Conservation (phyloP, 1,284 basidiomycete genomes). For the Rhodotorula sp. region DNA sequence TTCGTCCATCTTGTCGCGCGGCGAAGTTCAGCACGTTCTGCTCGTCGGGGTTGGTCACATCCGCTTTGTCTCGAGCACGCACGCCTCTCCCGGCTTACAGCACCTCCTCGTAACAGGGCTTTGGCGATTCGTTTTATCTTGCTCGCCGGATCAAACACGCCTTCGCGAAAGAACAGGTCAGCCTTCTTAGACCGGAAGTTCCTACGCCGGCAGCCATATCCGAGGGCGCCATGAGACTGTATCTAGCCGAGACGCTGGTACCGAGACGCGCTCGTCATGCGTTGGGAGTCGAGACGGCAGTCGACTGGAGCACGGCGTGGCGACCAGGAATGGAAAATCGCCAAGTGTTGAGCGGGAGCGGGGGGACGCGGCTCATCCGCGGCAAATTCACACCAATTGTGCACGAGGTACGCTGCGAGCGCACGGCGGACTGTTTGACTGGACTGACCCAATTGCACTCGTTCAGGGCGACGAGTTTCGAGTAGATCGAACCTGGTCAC, state of each 20-base stretch:
- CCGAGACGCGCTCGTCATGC: not conserved
- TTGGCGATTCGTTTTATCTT: constrained; percentile 25
- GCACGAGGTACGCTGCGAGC: not conserved
- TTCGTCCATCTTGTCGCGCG: constrained; percentile 12
- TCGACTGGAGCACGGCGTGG: constrained; percentile 15
- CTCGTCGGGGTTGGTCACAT: constrained; percentile 14
- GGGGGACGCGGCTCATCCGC: constrained; percentile 6
- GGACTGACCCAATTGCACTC: not conserved
- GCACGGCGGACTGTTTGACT: no score
- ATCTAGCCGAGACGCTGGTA: constrained; percentile 8
- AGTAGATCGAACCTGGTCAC: not conserved
- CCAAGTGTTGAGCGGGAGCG: not conserved
- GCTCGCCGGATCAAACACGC: not conserved
- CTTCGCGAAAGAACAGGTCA: not conserved
- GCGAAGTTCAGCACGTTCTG: constrained; percentile 13
- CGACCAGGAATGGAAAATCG: not conserved
- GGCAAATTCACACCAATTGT: constrained; percentile 15
- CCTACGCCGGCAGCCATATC: constrained; percentile 19
- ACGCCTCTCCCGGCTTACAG: rapidly evolving
- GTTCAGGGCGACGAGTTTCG: not conserved
- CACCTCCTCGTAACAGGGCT: constrained; percentile 9
- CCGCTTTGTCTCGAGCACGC: no score
- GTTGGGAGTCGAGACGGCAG: constrained; percentile 16
- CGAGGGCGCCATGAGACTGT: constrained; percentile 19
- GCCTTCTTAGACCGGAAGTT: constrained; percentile 15